Conservation (phyloP, 192 early-diverging fungal genomes). For the Cladochytrium replicatum region DNA sequence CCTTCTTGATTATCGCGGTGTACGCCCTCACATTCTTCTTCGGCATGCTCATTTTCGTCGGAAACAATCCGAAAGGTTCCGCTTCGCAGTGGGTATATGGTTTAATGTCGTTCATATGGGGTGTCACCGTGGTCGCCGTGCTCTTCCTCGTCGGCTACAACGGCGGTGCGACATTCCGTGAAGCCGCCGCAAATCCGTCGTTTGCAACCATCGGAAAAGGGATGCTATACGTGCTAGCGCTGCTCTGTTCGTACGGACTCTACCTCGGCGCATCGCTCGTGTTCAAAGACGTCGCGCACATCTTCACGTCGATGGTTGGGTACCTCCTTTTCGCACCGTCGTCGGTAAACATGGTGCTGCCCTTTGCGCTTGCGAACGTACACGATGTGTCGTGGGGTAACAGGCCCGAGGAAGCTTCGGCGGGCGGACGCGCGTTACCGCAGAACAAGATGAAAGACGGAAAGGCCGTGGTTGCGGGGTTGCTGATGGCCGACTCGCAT, state of each 20-base stretch:
- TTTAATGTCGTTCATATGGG: neutral
- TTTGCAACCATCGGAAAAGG: neutral
- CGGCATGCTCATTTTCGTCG: neutral
- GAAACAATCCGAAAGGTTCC: slow-evolving; percentile 1
- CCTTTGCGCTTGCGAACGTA: neutral
- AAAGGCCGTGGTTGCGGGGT: neutral
- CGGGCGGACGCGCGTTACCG: neutral
- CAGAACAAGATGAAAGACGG: neutral
- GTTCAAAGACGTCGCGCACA: slow-evolving; percentile 4
- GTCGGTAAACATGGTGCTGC: neutral
- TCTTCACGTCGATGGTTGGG: slow-evolving; percentile 2
- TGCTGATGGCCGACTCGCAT: neutral
- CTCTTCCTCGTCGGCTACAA: neutral
- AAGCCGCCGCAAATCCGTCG: neutral
- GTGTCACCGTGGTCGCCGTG: neutral
- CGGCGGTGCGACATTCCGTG: neutral
- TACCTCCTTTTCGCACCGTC: neutral
- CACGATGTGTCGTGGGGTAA: neutral
- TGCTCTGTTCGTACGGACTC: slow-evolving; percentile 1
- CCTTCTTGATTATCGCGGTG: neutral
- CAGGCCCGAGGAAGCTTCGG: neutral
- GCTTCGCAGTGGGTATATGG: slow-evolving; percentile 3
- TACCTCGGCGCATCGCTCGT: neutral
- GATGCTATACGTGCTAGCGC: neutral
- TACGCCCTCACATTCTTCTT: neutral